phyloP scores from a whole-genome alignment of 202 grass and related monocot species.

The Schoenoplectus tabernaemontani region DNA sequence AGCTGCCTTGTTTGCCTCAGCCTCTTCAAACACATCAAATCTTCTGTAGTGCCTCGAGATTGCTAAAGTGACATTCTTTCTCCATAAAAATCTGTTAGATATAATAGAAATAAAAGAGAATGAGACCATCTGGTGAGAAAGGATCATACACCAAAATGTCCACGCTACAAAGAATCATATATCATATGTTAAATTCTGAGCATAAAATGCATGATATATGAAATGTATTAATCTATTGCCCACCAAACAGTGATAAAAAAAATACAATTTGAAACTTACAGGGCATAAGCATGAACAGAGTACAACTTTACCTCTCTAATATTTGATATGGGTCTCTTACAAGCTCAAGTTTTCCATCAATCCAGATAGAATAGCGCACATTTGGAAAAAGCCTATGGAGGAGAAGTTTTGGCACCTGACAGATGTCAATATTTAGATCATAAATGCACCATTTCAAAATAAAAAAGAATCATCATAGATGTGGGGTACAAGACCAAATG shows the following conservation, averaged over 20 bases:
- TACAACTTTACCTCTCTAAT: slow-evolving; percentile 63
- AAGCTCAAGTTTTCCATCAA: slow-evolving; percentile 94
- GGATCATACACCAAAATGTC: background rate
- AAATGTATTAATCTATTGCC: background rate
- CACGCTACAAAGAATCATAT: background rate
- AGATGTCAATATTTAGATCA: slow-evolving; percentile 20
- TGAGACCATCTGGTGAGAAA: slow-evolving; percentile 16
- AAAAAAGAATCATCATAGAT: background rate
- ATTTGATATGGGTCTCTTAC: slow-evolving; percentile 79
- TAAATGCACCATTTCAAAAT: slow-evolving; percentile 19
- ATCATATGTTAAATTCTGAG: background rate
- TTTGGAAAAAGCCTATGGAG: slow-evolving; percentile 96
- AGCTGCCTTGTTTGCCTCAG: slow-evolving; percentile 96
- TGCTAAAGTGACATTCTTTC: slow-evolving; percentile 77
- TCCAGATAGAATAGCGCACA: slow-evolving; percentile 69
- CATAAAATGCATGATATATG: background rate
- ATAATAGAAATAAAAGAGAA: slow-evolving; percentile 7
- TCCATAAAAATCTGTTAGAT: slow-evolving; percentile 85
- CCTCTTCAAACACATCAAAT: slow-evolving; percentile 97
- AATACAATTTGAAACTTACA: background rate
- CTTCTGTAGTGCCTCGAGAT: slow-evolving; percentile 96
- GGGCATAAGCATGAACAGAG: background rate
- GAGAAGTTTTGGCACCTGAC: slow-evolving; percentile 88
- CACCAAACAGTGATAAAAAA: slow-evolving; percentile 1
- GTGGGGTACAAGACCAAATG: background rate